These are phyloP conservation scores for Guadua angustifolia DNA, from an alignment of 176 grass and related monocot genomes.

Conservation along the genomic window DNA sequence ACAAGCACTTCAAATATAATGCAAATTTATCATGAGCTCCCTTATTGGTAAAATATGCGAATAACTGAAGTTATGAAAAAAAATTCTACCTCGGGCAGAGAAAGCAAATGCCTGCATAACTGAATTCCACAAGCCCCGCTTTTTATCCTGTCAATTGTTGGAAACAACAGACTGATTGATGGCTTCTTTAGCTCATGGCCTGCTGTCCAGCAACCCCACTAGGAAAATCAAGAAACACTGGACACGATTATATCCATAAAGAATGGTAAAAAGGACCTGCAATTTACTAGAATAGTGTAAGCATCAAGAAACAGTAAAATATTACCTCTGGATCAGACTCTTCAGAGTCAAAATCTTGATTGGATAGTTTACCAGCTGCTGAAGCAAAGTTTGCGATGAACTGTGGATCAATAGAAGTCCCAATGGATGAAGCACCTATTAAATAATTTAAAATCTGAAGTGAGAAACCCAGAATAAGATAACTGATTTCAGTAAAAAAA, in stretches of 20 bases:
- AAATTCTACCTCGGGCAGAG: constrained; percentile 71
- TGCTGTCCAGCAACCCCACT: constrained; percentile 91
- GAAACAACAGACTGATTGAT: constrained; percentile 81
- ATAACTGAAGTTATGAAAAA: constrained; percentile 17
- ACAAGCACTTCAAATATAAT: constrained; percentile 10
- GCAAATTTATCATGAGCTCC: constrained; percentile 6
- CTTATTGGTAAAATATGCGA: constrained; percentile 22
- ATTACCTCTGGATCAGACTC: constrained; percentile 89
- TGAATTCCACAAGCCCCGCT: constrained; percentile 62
- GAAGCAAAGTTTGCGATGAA: constrained; percentile 86
- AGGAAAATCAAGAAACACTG: constrained; percentile 36
- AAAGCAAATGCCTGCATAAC: constrained; percentile 71
- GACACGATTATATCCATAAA: constrained; percentile 25
- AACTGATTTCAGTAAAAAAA: neutral
- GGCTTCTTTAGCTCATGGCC: constrained; percentile 67
- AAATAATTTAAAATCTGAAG: constrained; percentile 28
- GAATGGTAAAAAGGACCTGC: constrained; percentile 11
- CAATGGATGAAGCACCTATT: constrained; percentile 86
- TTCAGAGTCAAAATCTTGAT: constrained; percentile 64
- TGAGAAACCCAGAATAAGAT: constrained; percentile 29
- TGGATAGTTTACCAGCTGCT: constrained; percentile 65
- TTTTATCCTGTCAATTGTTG: constrained; percentile 82
- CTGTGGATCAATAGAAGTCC: constrained; percentile 75
- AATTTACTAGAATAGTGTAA: constrained; percentile 33
- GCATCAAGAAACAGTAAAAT: constrained; percentile 17